phyloP scores from a whole-genome alignment of 306 rosid genomes.

The Crataegus laevigata region DNA sequence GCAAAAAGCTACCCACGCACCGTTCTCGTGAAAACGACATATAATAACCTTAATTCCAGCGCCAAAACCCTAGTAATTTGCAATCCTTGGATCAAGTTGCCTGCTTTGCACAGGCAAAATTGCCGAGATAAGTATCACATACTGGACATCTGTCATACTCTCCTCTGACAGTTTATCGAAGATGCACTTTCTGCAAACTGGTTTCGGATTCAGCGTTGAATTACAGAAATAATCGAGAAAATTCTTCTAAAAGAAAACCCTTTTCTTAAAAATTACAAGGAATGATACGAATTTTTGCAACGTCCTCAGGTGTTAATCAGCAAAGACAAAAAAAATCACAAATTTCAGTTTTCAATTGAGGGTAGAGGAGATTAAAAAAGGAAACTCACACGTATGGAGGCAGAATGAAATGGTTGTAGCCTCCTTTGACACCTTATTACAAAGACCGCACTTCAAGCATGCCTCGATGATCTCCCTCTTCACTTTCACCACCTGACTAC shows the following conservation, averaged over 20 bases:
- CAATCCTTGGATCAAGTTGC: no score
- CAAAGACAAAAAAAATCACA: background rate
- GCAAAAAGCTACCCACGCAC: no score
- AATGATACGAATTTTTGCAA: background rate
- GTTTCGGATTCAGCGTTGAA: constrained; percentile 13
- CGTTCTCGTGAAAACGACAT: no score
- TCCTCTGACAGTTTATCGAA: constrained; percentile 76
- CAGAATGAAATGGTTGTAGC: constrained; percentile 92
- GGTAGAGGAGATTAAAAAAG: background rate
- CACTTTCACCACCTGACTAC: constrained; percentile 47
- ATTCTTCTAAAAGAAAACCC: background rate
- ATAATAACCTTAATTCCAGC: no score
- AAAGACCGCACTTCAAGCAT: constrained; percentile 98
- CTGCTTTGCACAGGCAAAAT: constrained; percentile 38
- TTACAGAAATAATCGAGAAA: background rate
- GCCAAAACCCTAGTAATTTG: no score
- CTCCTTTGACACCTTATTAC: constrained; percentile 55
- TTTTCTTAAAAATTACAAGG: background rate
- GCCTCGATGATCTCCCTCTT: constrained; percentile 49
- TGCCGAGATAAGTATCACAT: constrained; percentile 77
- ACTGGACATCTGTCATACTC: constrained; percentile 63
- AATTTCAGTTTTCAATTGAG: background rate
- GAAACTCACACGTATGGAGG: constrained; percentile 72
- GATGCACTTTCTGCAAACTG: constrained; percentile 97
- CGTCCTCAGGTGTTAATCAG: background rate